Evolutionary conservation across 495 filamentous ascomycete genomes (phyloP).

Genomic region (Aspergillus mulundensis): DNA sequence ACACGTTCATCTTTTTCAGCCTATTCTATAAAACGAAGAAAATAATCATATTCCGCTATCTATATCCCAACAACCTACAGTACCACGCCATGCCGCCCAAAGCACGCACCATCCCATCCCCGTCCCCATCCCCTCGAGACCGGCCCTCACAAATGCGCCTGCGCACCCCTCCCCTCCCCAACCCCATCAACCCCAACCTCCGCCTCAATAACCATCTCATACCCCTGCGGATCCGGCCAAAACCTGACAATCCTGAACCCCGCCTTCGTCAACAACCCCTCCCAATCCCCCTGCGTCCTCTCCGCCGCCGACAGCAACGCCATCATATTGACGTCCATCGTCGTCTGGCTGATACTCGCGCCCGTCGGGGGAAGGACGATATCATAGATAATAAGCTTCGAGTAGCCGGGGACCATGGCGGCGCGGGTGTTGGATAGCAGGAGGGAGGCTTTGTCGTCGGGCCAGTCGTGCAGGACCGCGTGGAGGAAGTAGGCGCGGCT

Average conservation of each 20-base stretch:
- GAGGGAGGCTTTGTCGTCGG: conserved; percentile 27
- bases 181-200: conserved; percentile 1
- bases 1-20: too few species aligned
- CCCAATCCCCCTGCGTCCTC: conserved; percentile 39
- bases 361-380: conserved; percentile 35
- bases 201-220: conserved; percentile 31
- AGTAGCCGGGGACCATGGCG: conserved; percentile 25
- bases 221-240: conserved; percentile 29
- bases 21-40: too few species aligned
- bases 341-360: conserved; percentile 25
- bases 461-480: conserved; percentile 45
- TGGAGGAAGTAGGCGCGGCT: conserved; percentile 44
- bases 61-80: too few species aligned
- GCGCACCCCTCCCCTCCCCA: too few species aligned
- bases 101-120: too few species aligned
- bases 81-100: too few species aligned
- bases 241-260: conserved; percentile 43
- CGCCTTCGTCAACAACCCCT: conserved; percentile 29
- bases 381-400: conserved; percentile 42
- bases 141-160: too few species aligned
- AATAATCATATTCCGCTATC: too few species aligned
- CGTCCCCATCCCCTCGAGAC: too few species aligned
- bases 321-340: conserved; percentile 39
- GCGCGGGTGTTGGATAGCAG: conserved; percentile 17
- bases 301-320: conserved; percentile 30